Percentiles rank a stretch among this genome's conserved stretches.
These are phyloP conservation scores for Penicillium sp. DNA, from an alignment of 2,329 filamentous ascomycete genomes.

Conservation along the genomic window DNA sequence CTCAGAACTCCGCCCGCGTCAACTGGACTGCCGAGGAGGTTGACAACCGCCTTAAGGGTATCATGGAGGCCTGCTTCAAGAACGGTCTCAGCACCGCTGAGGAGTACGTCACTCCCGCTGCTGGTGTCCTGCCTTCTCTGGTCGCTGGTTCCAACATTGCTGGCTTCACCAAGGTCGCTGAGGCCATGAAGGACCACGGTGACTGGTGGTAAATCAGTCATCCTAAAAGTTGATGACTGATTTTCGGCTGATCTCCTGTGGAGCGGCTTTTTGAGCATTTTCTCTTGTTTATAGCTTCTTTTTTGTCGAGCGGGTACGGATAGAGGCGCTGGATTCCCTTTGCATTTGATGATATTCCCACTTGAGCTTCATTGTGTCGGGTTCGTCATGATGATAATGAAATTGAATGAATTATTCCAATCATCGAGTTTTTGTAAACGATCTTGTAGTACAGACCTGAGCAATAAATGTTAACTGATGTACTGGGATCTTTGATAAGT, in stretches of 20 bases:
- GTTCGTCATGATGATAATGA: slow-evolving; percentile 27
- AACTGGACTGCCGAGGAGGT: slow-evolving; percentile 88
- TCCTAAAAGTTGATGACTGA: slow-evolving; percentile 19
- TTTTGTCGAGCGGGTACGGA: slow-evolving; percentile 25
- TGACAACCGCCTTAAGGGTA: slow-evolving; percentile 82
- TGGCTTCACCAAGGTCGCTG: slow-evolving; percentile 92
- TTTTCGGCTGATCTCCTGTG: slow-evolving; percentile 8
- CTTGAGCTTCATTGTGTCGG: slow-evolving; percentile 20
- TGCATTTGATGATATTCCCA: slow-evolving; percentile 29
- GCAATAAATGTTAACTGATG: background rate
- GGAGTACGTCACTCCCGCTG: slow-evolving; percentile 75
- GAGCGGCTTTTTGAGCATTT: slow-evolving; percentile 21
- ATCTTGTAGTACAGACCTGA: background rate
- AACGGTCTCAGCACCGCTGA: slow-evolving; percentile 85
- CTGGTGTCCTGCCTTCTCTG: slow-evolving; percentile 83
- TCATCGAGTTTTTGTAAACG: slow-evolving; percentile 2
- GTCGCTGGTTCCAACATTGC: slow-evolving; percentile 97
- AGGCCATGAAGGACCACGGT: slow-evolving; percentile 93
- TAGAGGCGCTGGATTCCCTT: slow-evolving; percentile 35
- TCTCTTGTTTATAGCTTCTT: slow-evolving; percentile 19
- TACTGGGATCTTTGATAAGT: background rate
- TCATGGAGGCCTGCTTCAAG: slow-evolving; percentile 93
- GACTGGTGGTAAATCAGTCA: slow-evolving; percentile 70
- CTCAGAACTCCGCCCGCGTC: slow-evolving; percentile 88
- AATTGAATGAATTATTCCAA: slow-evolving; percentile 22